Evolutionary conservation across 768 basidiomycete species (phyloP), one percentile per base, ranked within the genome.

Genomic region (Baorangia bicolor): DNA sequence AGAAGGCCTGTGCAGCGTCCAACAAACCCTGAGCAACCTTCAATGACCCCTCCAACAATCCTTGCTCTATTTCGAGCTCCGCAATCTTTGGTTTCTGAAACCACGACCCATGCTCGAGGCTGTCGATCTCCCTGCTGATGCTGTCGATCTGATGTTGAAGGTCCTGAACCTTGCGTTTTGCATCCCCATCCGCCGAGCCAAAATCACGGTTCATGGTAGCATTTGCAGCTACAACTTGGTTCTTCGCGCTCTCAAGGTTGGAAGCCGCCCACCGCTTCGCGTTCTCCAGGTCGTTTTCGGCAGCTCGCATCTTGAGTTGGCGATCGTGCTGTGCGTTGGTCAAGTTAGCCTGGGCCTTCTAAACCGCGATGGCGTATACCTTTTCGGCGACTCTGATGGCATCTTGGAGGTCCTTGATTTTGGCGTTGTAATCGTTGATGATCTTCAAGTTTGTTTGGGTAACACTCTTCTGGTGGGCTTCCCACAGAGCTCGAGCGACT

Each of bases 251-350:
- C 5, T 33, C 7, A 8, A 39, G n/a, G 5, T 56, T 49, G 8
- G 49, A 23, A 20, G 4, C 30, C 12, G 16, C 14, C 30, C 40
- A 45, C 10, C 20, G n/a, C 31, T 45, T 51, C 28, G 23, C 35
- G 14, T 39, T 44, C 23, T 8, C 48, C 1, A 50, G 28, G 23
- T 37, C 42, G 14, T 42, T 44, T n/a, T 44, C 4, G 2, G 49
- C 55, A 20, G 25, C 49, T 38, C 16, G 42, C 23, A 56, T 25
- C 42, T 50, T 56, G 28, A 56, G 49, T 13, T 38, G 16, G 23
- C 49, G 55, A 28, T 43, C 35, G 34, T 56, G 55, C 42, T 45
- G 48, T 5, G 49, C 49, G 21, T 56, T 44, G 23, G 27, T 51
- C 33, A 45, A 25, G 21, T 18, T 18, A 7, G 35, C 21, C 20